Evolutionary conservation across 495 filamentous ascomycete species (phyloP), one percentile per base, ranked within the genome.

Genomic region (Tuber calosporum): DNA sequence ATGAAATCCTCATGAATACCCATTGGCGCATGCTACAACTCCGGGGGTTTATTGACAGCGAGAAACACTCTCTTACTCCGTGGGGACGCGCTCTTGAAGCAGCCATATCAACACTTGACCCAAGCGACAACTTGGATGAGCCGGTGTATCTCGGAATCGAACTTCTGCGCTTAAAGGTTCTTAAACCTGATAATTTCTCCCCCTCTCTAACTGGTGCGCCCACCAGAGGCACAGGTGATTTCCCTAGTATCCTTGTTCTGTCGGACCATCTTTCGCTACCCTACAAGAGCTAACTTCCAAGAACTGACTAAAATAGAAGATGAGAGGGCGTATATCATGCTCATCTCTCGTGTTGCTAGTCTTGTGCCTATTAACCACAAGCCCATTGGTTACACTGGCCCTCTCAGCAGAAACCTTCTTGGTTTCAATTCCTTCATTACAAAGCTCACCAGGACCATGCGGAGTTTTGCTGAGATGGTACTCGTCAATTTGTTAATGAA

Each of bases 21-120:
- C 83, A 93, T 68, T 97, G 92, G 90, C 88, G 92, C 58, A 94
- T 97, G 82, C 84, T 98, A 40, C 93, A 97, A 81, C 85, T 98
- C 58, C 90, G 94, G 67, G 93, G 88, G 15, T 98, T 96, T 77
- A 84, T 95, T 48, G 87, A 96, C 75, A 73, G 74, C 30, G 87
- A 90, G 68, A 87, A 89, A 67, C 95, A 98, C 82, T 85, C 89
- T 72, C 86, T 97, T 39, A 97, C 94, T 11, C 74, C 82, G 38
- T 97, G 94, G 94, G 95, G 95, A 38, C 86, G 89, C 74, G 92
- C 92, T 17, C 84, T 98, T 36, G 86, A 89, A 43, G 86, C 87
- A 70, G 88, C 91, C 22, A 84, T 96, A 42, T 84, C 88, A 41
- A 84, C 86, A 0, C 82, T 95, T 9, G 84, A 89, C 67, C 85